phyloP scores from a whole-genome alignment of 805 yeast genomes.

The Komagataella populi region DNA sequence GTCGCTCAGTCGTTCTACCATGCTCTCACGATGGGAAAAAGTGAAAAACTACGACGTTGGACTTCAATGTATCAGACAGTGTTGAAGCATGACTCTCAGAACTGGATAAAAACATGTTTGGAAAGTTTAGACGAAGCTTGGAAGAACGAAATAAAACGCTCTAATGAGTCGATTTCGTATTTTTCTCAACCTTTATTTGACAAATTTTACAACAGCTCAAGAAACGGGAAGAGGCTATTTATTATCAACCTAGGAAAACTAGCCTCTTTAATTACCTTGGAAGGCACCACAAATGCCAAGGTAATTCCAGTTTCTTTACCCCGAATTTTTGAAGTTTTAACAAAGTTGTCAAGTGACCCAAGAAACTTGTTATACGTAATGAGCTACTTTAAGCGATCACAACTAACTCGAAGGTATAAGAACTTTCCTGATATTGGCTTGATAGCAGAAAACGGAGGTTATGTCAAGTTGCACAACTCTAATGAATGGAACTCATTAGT shows the following conservation, averaged over 20 bases:
- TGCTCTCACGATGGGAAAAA: constrained; percentile 51
- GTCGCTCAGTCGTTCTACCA: constrained; percentile 48
- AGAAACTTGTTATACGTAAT: constrained; percentile 58
- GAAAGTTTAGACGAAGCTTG: constrained; percentile 35
- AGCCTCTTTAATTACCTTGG: constrained; percentile 17
- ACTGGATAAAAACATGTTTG: constrained; percentile 58
- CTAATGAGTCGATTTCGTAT: background rate
- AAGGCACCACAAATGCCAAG: constrained; percentile 14
- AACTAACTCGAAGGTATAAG: constrained; percentile 54
- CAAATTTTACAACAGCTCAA: constrained; percentile 15
- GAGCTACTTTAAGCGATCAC: constrained; percentile 48
- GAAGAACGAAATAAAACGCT: constrained; percentile 17
- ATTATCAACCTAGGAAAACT: constrained; percentile 38
- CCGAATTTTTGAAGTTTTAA: constrained; percentile 40
- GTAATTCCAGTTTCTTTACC: constrained; percentile 46
- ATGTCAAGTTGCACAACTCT: constrained; percentile 38
- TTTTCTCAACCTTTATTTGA: constrained; percentile 21
- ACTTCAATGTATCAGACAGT: constrained; percentile 43
- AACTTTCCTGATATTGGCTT: constrained; percentile 62
- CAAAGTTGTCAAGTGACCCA: constrained; percentile 43
- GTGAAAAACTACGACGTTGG: constrained; percentile 57
- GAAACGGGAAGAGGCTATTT: constrained; percentile 29
- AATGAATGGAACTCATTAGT: constrained; percentile 51
- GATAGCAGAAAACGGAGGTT: constrained; percentile 87
- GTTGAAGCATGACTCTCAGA: constrained; percentile 49